Percentiles rank a stretch among this genome's conserved stretches.
phyloP scores from a whole-genome alignment of 306 rosid genomes.

The Hylodesmum podocarpum region DNA sequence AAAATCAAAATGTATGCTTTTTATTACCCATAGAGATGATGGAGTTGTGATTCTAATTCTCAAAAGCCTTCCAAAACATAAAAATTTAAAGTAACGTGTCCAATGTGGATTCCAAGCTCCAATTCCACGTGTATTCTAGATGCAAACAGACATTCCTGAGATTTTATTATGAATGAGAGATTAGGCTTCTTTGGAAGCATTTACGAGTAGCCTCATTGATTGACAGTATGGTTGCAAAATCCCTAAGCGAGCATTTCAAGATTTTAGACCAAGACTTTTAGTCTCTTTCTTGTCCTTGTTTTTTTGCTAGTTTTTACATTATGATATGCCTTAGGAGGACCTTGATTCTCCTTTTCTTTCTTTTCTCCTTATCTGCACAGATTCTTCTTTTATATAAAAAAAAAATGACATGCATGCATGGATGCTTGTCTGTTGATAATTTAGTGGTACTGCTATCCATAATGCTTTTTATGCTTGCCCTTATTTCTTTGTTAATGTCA shows the following conservation, averaged over 20 bases:
- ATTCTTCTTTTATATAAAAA: neutral
- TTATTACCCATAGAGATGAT: neutral
- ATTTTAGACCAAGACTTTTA: neutral
- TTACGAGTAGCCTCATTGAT: neutral
- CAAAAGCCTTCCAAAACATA: neutral
- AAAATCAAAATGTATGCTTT: neutral
- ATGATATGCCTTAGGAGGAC: neutral
- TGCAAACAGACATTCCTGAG: neutral
- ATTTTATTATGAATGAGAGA: neutral
- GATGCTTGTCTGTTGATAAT: slow-evolving; percentile 9
- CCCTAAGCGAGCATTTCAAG: neutral
- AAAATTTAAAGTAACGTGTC: neutral
- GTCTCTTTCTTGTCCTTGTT: neutral
- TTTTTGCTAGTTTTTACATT: neutral
- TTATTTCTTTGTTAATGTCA: slow-evolving; percentile 8
- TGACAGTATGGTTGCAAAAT: neutral
- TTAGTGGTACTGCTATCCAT: neutral
- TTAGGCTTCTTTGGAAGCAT: neutral
- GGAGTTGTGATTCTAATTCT: neutral
- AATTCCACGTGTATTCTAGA: neutral
- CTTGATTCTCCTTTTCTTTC: neutral
- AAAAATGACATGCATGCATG: neutral
- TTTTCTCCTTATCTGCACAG: neutral
- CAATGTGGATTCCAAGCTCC: neutral
- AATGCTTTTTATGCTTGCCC: neutral